Evolutionary conservation across 352 stramenopile genomes (phyloP).

Genomic region (Pythium guiyangense): DNA sequence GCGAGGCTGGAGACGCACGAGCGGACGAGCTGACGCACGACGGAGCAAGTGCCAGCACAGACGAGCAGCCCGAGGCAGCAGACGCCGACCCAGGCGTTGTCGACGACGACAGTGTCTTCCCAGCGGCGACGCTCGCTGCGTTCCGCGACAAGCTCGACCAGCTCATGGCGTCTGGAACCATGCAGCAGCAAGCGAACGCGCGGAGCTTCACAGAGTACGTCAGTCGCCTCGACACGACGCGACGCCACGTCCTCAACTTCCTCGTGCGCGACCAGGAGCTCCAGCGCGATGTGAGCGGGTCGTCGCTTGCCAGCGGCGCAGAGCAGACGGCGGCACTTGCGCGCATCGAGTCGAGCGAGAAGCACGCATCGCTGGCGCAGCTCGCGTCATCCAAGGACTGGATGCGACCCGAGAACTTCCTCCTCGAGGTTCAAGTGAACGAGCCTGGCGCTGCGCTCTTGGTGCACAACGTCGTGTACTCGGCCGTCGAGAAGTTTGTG

Average conservation of each 20-base stretch:
- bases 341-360: background rate
- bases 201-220: constrained; percentile 25
- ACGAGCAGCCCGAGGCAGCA: background rate
- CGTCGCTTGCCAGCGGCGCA: background rate
- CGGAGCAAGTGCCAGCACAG: background rate
- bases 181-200: background rate
- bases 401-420: constrained; percentile 31
- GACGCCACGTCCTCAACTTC: constrained; percentile 18
- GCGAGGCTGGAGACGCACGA: background rate
- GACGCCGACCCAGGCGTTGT: background rate
- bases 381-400: constrained; percentile 17
- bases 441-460: constrained; percentile 46
- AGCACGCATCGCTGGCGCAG: background rate
- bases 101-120: background rate
- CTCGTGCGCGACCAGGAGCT: constrained; percentile 13
- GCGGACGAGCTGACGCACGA: background rate
- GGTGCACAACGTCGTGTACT: constrained; percentile 46
- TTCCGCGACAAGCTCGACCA: constrained; percentile 5
- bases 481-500: constrained; percentile 56
- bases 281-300: background rate
- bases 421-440: constrained; percentile 50
- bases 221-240: constrained; percentile 20
- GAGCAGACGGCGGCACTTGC: background rate
- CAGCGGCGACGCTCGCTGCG: constrained; percentile 1
- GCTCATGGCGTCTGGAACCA: background rate